These are phyloP conservation scores for Astragalus glycyphyllos DNA, from an alignment of 306 rosid species.

Conservation along the genomic window DNA sequence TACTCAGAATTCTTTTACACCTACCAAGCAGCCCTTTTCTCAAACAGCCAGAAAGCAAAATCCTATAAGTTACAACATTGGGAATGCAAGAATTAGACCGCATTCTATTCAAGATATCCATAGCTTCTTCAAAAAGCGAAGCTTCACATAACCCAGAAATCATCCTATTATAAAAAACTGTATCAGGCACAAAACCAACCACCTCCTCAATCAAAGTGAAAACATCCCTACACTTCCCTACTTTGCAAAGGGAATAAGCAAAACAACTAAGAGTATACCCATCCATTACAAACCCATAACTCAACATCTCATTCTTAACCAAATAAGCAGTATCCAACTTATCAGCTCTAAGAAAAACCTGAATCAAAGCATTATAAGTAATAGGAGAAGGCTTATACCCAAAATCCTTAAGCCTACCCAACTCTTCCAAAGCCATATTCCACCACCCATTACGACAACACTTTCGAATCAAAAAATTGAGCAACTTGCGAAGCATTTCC, in stretches of 20 bases:
- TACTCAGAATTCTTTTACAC: slow-evolving; percentile 83
- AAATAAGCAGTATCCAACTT: slow-evolving; percentile 72
- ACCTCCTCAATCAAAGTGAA: slow-evolving; percentile 58
- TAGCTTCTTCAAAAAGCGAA: slow-evolving; percentile 82
- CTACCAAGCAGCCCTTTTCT: slow-evolving; percentile 73
- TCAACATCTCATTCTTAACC: slow-evolving; percentile 77
- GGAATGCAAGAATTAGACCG: slow-evolving; percentile 79
- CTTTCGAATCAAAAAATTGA: slow-evolving; percentile 68
- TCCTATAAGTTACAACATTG: slow-evolving; percentile 68
- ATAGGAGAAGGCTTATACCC: slow-evolving; percentile 69
- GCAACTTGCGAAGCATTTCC: slow-evolving; percentile 68
- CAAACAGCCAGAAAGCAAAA: slow-evolving; percentile 77
- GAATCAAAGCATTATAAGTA: slow-evolving; percentile 78
- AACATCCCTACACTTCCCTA: slow-evolving; percentile 70
- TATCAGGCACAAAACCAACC: slow-evolving; percentile 65
- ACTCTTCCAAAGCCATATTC: slow-evolving; percentile 81
- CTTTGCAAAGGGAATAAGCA: slow-evolving; percentile 67
- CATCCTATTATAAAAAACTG: slow-evolving; percentile 74
- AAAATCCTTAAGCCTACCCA: slow-evolving; percentile 86
- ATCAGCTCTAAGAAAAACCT: slow-evolving; percentile 70
- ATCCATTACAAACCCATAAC: slow-evolving; percentile 70
- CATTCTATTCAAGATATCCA: slow-evolving; percentile 73
- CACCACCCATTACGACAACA: slow-evolving; percentile 80
- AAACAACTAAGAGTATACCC: slow-evolving; percentile 65
- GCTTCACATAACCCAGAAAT: slow-evolving; percentile 81